Conservation (phyloP, 805 yeast species). For the Saturnispora ahearnii region DNA sequence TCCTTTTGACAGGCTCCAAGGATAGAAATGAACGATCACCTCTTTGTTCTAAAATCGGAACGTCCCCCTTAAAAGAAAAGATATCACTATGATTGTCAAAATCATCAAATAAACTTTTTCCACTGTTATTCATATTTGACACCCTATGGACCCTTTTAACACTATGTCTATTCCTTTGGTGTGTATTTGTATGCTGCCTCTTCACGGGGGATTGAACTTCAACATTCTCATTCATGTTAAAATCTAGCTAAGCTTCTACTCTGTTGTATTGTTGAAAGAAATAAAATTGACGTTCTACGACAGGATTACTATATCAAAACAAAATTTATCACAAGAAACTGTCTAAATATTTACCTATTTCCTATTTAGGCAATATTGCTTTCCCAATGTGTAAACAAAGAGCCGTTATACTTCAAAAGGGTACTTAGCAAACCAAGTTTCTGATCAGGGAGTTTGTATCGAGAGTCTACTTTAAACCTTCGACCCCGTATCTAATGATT, state of each 20-base stretch:
- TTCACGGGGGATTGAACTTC: constrained; percentile 1
- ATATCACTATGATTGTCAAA: not conserved
- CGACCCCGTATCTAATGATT: not conserved
- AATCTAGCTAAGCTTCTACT: not conserved
- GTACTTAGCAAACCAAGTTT: not conserved
- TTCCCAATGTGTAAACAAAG: not conserved
- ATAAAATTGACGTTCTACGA: not conserved
- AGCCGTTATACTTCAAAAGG: not conserved
- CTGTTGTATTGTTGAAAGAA: not conserved
- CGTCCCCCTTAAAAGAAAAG: constrained; percentile 2
- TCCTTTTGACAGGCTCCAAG: constrained; percentile 6
- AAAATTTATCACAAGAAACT: not conserved
- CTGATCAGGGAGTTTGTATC: not conserved
- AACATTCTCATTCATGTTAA: not conserved
- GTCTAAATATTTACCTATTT: constrained; percentile 14
- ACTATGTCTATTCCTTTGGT: constrained; percentile 7
- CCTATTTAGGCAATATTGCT: constrained; percentile 14
- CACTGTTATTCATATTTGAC: constrained; percentile 3
- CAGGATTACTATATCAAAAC: not conserved
- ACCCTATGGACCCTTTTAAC: constrained; percentile 17
- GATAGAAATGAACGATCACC: not conserved
- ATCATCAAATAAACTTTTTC: constrained; percentile 1
- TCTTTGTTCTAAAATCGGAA: not conserved
- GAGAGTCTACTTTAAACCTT: not conserved
- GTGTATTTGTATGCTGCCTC: constrained; percentile 2